These are phyloP conservation scores for Ceratocystis destructans DNA, from an alignment of 2,329 filamentous ascomycete species.

Conservation along the genomic window DNA sequence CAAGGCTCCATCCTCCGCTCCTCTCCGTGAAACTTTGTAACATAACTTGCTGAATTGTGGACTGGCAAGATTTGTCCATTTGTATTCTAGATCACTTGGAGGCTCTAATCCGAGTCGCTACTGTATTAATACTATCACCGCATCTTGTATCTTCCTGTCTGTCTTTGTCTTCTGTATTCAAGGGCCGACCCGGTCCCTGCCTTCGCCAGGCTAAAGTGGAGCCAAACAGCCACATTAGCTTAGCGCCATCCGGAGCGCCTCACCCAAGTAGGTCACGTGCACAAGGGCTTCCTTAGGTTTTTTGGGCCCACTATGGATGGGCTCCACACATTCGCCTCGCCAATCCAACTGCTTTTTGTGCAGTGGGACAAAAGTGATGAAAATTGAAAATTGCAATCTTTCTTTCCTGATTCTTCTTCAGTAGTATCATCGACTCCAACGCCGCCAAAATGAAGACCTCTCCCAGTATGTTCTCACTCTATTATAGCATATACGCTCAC, in stretches of 20 bases:
- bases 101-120: not conserved
- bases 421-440: slow-evolving; percentile 15
- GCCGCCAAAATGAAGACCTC: slow-evolving; percentile 19
- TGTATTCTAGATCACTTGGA: not conserved
- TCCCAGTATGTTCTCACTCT: slow-evolving; percentile 11
- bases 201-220: not conserved
- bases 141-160: not conserved
- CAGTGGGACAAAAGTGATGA: slow-evolving; percentile 8
- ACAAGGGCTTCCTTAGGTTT: slow-evolving; percentile 6
- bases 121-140: not conserved
- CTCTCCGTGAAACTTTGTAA: slow-evolving; percentile 15
- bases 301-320: not conserved
- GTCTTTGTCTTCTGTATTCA: not conserved
- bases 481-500: not conserved
- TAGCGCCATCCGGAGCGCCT: not conserved
- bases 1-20: slow-evolving; percentile 26
- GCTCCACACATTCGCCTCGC: slow-evolving; percentile 11
- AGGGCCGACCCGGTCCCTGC: not conserved
- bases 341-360: not conserved
- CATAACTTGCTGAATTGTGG: not conserved
- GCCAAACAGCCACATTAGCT: too few relatives aligned
- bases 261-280: slow-evolving; percentile 9
- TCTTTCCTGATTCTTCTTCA: slow-evolving; percentile 7
- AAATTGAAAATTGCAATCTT: slow-evolving; percentile 3
- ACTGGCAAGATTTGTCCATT: not conserved